Evolutionary conservation across 129 eudicot genomes (phyloP).

Genomic region (Oenanthe sinensis): DNA sequence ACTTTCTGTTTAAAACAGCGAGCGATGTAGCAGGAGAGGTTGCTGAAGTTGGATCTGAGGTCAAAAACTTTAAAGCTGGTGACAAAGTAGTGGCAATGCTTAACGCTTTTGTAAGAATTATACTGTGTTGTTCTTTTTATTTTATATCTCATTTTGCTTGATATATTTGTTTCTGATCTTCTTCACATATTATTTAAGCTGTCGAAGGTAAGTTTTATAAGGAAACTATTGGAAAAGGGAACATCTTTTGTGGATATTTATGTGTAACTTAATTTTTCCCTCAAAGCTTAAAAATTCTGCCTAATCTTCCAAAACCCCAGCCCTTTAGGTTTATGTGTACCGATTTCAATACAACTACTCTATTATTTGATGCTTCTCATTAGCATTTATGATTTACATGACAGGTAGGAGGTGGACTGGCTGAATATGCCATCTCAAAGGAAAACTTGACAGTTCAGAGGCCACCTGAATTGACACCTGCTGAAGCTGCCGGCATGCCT

Average conservation of each 20-base stretch:
- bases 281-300: neutral
- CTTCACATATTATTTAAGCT: neutral
- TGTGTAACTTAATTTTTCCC: neutral
- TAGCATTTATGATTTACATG: neutral
- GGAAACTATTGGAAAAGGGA: neutral
- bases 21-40: constrained; percentile 4
- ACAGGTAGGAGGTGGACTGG: neutral
- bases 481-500: neutral
- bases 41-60: constrained; percentile 2
- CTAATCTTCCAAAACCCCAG: neutral
- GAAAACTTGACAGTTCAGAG: neutral
- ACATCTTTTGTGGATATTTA: neutral
- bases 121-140: neutral
- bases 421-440: neutral
- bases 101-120: neutral
- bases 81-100: constrained; percentile 6
- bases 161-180: neutral
- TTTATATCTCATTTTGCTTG: neutral
- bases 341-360: neutral
- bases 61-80: constrained; percentile 3
- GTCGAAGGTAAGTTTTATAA: neutral
- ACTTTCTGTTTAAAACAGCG: neutral
- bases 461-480: neutral
- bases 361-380: neutral
- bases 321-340: neutral